Percentiles rank a stretch among this genome's conserved stretches.
These are phyloP conservation scores for Aspergillus chevalieri DNA, from an alignment of 2,329 filamentous ascomycete genomes.

Conservation along the genomic window DNA sequence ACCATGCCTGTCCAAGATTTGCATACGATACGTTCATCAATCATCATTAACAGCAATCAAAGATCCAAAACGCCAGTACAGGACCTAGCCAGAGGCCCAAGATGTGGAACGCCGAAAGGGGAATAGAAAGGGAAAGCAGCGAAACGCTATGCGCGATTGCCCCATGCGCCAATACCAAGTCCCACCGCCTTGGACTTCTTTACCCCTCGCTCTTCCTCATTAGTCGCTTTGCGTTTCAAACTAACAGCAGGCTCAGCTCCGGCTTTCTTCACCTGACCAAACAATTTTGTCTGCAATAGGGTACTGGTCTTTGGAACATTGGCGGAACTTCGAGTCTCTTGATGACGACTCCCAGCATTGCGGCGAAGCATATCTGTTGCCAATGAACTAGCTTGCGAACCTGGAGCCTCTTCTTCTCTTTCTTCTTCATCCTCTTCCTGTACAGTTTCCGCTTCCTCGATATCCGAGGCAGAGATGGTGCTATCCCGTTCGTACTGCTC, in stretches of 20 bases:
- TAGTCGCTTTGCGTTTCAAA: conserved; percentile 37
- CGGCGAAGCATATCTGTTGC: conserved; percentile 69
- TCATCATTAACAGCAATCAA: conserved; percentile 11
- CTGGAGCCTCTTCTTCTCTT: conserved; percentile 59
- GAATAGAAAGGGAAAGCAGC: conserved; percentile 12
- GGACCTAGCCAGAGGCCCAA: not conserved
- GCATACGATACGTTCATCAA: conserved; percentile 13
- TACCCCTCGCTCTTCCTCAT: conserved; percentile 26
- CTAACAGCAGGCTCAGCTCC: conserved; percentile 29
- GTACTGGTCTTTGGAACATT: conserved; percentile 40
- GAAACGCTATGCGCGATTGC: conserved; percentile 21
- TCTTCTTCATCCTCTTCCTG: conserved; percentile 48
- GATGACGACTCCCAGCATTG: conserved; percentile 39
- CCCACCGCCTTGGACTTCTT: conserved; percentile 53
- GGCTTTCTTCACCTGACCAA: conserved; percentile 56
- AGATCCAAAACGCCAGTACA: conserved; percentile 5
- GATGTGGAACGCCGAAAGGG: not conserved
- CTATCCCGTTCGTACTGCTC: conserved; percentile 66
- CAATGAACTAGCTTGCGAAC: conserved; percentile 71
- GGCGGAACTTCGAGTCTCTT: conserved; percentile 26
- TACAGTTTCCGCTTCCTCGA: conserved; percentile 43
- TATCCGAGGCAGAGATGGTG: conserved; percentile 67
- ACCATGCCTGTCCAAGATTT: conserved; percentile 10
- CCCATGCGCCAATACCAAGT: conserved; percentile 49
- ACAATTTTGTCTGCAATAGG: conserved; percentile 57